Evolutionary conservation across 2,329 filamentous ascomycete genomes (phyloP).

Genomic region (Monosporascus sp.): DNA sequence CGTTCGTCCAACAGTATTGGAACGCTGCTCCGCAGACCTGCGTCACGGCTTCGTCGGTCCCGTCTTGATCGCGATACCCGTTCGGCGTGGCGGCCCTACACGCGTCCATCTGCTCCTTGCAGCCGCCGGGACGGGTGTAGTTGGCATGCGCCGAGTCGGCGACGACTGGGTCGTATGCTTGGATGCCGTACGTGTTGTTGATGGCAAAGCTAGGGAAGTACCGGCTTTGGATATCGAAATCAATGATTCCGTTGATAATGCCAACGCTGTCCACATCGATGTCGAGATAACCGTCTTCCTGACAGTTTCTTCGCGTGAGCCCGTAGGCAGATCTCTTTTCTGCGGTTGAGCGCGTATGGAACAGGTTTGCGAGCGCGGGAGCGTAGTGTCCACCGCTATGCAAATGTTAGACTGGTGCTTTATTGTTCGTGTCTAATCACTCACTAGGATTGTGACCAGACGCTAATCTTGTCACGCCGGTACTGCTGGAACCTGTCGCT

Average conservation of each 20-base stretch:
- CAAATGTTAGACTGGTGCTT: not conserved
- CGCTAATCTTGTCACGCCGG: slow-evolving; percentile 35
- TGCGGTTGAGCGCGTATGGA: slow-evolving; percentile 5
- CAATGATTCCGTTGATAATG: slow-evolving; percentile 10
- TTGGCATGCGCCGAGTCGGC: not conserved
- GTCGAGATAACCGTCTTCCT: slow-evolving; percentile 1
- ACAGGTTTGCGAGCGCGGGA: slow-evolving; percentile 9
- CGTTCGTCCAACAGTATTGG: slow-evolving; percentile 1
- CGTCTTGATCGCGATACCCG: slow-evolving; percentile 37
- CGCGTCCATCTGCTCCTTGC: slow-evolving; percentile 1
- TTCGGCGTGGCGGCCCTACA: slow-evolving; percentile 21
- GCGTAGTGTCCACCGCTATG: slow-evolving; percentile 14
- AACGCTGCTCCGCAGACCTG: slow-evolving; percentile 3
- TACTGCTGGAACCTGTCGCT: slow-evolving; percentile 41
- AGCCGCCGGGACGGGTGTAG: slow-evolving; percentile 3
- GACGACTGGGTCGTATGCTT: not conserved
- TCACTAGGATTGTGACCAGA: slow-evolving; percentile 32
- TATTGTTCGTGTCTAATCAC: not conserved
- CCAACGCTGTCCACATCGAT: slow-evolving; percentile 9
- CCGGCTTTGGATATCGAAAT: slow-evolving; percentile 3
- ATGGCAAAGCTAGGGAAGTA: slow-evolving; percentile 1
- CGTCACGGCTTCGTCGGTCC: not conserved
- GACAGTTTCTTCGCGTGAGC: not conserved
- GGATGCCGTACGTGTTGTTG: slow-evolving; percentile 10
- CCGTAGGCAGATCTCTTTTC: not conserved